These are phyloP conservation scores for Ulmus americana DNA, from an alignment of 331 rosid genomes.

Conservation along the genomic window DNA sequence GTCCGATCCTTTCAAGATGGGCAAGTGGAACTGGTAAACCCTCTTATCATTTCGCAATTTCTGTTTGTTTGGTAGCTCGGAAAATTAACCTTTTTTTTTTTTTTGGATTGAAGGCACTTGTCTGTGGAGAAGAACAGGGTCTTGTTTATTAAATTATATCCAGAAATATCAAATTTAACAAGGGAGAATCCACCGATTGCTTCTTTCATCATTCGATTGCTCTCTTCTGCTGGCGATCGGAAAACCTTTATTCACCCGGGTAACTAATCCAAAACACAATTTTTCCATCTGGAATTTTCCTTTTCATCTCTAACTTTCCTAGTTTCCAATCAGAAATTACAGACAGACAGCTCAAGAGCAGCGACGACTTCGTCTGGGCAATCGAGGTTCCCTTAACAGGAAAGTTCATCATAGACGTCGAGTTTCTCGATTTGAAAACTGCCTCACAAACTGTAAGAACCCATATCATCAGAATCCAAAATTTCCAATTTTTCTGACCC, in stretches of 20 bases:
- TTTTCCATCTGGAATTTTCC: too few species aligned
- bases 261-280: slow-evolving; percentile 12
- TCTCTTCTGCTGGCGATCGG: slow-evolving; percentile 68
- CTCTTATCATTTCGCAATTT: neutral
- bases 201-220: slow-evolving; percentile 61
- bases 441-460: slow-evolving; percentile 47
- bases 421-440: slow-evolving; percentile 83
- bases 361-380: slow-evolving; percentile 84
- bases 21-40: slow-evolving; percentile 86
- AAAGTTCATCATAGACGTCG: slow-evolving; percentile 80
- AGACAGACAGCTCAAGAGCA: slow-evolving; percentile 65
- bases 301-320: neutral
- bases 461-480: neutral
- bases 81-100: slow-evolving; percentile 9
- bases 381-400: slow-evolving; percentile 81
- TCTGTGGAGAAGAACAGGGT: slow-evolving; percentile 71
- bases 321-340: slow-evolving; percentile 41
- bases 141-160: slow-evolving; percentile 62
- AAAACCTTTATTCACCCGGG: slow-evolving; percentile 73
- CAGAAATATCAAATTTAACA: slow-evolving; percentile 59
- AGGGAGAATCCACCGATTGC: slow-evolving; percentile 86
- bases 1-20: slow-evolving; percentile 94
- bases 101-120: slow-evolving; percentile 61
- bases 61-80: neutral
- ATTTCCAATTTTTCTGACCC: slow-evolving; percentile 3